A percentile compares a stretch with the other conserved stretches of the same genome.
Conservation (phyloP, 768 basidiomycete species). For the Xerocomellus amylosporus region DNA sequence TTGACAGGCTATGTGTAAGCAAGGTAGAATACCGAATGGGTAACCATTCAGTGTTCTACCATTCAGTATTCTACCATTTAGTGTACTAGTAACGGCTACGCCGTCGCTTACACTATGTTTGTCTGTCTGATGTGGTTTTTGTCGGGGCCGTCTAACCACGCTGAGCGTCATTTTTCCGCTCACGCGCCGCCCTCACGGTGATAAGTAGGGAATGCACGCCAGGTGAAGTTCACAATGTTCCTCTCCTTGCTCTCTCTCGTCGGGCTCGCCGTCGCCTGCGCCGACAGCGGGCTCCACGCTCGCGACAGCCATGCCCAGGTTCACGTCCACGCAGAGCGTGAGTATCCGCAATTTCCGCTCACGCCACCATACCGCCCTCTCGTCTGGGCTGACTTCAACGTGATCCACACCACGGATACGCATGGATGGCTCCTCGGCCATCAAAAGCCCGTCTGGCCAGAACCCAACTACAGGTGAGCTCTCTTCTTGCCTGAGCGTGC, state of each 20-base stretch:
- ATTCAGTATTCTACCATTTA: too few relatives aligned
- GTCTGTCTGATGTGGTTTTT: background rate
- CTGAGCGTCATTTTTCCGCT: background rate
- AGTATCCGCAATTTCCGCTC: constrained; percentile 41
- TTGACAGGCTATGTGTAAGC: too few relatives aligned
- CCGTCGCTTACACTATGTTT: too few relatives aligned
- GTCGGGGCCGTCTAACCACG: background rate
- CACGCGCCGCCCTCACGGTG: background rate
- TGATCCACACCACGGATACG: constrained; percentile 83
- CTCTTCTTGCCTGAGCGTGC: background rate
- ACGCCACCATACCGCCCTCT: constrained; percentile 63
- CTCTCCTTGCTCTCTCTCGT: constrained; percentile 17
- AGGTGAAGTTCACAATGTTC: constrained; percentile 5
- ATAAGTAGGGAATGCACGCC: background rate
- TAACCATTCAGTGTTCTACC: too few relatives aligned
- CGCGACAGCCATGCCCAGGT: constrained; percentile 35
- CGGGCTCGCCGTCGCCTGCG: constrained; percentile 22
- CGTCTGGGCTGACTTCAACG: constrained; percentile 87
- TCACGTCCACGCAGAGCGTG: constrained; percentile 35
- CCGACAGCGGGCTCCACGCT: constrained; percentile 15
- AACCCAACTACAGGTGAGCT: constrained; percentile 67
- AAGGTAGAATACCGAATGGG: too few relatives aligned
- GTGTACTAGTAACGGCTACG: too few relatives aligned
- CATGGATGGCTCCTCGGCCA: constrained; percentile 85
- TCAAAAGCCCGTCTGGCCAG: constrained; percentile 67